phyloP scores from a whole-genome alignment of 768 basidiomycete genomes.

The Russula brevipes region DNA sequence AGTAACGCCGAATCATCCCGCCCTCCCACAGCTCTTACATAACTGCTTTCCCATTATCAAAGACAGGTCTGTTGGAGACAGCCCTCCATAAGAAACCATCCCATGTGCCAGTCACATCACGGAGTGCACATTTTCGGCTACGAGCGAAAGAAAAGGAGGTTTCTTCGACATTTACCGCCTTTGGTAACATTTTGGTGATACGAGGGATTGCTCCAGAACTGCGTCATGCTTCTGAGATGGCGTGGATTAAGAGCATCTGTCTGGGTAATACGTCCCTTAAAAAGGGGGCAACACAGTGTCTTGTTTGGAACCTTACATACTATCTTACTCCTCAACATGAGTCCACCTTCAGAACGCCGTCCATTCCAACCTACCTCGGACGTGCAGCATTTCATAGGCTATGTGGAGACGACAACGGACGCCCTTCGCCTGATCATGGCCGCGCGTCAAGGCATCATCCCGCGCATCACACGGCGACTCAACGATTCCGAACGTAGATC shows the following conservation, averaged over 20 bases:
- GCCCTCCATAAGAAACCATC: conserved; percentile 7
- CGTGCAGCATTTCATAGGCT: conserved; percentile 65
- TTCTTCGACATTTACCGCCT: conserved; percentile 14
- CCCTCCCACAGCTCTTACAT: conserved; percentile 19
- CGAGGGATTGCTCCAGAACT: conserved; percentile 15
- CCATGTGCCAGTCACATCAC: conserved; percentile 13
- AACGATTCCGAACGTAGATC: conserved; percentile 70
- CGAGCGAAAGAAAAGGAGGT: conserved; percentile 15
- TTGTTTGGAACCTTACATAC: conserved; percentile 17
- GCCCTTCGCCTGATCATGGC: conserved; percentile 81
- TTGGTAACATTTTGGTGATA: conserved; percentile 12
- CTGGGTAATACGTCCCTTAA: conserved; percentile 22
- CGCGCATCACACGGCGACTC: conserved; percentile 75
- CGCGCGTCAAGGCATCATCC: conserved; percentile 71
- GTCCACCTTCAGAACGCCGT: conserved; percentile 6
- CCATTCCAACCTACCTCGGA: conserved; percentile 24
- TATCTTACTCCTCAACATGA: conserved; percentile 17
- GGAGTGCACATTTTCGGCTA: conserved; percentile 16
- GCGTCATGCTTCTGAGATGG: conserved; percentile 13
- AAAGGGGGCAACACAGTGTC: conserved; percentile 18
- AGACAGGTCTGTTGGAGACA: not conserved
- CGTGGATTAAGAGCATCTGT: conserved; percentile 20
- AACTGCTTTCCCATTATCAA: conserved; percentile 13
- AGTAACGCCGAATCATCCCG: conserved; percentile 13
- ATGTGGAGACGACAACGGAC: conserved; percentile 76